These are phyloP conservation scores for Epichloe baconii DNA, from an alignment of 2,329 filamentous ascomycete genomes.

Conservation along the genomic window DNA sequence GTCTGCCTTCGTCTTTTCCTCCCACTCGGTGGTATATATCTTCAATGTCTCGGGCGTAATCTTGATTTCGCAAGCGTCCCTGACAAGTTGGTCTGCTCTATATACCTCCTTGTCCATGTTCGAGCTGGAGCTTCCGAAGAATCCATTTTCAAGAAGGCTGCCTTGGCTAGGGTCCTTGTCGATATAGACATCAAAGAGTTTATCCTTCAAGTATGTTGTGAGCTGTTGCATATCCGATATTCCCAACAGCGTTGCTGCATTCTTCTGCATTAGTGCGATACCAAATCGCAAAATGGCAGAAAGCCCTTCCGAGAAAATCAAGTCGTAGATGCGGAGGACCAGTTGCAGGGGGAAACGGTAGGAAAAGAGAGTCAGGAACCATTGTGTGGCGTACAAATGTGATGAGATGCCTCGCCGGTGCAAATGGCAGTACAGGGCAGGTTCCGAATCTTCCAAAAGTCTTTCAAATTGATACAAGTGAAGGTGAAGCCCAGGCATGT, in stretches of 20 bases:
- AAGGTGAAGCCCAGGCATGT: conserved; percentile 92
- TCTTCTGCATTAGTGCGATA: conserved; percentile 92
- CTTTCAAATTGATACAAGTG: conserved; percentile 92
- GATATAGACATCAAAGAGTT: conserved; percentile 92
- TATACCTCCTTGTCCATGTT: conserved; percentile 91
- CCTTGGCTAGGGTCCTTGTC: conserved; percentile 86
- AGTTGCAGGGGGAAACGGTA: conserved; percentile 95
- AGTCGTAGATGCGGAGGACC: conserved; percentile 89
- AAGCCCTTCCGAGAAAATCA: conserved; percentile 86
- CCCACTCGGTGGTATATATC: conserved; percentile 76
- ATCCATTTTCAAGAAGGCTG: conserved; percentile 88
- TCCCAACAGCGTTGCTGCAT: conserved; percentile 59
- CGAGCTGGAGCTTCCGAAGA: conserved; percentile 87
- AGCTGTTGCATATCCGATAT: conserved; percentile 89
- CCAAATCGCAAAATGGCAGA: conserved; percentile 91
- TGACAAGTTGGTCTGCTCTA: conserved; percentile 81
- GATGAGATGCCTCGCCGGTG: conserved; percentile 77
- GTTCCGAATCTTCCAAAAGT: conserved; percentile 83
- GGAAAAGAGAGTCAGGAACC: conserved; percentile 97
- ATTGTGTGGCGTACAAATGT: conserved; percentile 93
- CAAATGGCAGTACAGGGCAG: conserved; percentile 87
- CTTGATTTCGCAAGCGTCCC: conserved; percentile 80
- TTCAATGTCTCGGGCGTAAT: conserved; percentile 74
- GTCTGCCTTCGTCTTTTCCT: conserved; percentile 73
- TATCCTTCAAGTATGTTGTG: conserved; percentile 84